Base-by-base conservation (phyloP, 1,284 basidiomycete genomes). In the Mycosarcoma mackinlayi region DNA sequence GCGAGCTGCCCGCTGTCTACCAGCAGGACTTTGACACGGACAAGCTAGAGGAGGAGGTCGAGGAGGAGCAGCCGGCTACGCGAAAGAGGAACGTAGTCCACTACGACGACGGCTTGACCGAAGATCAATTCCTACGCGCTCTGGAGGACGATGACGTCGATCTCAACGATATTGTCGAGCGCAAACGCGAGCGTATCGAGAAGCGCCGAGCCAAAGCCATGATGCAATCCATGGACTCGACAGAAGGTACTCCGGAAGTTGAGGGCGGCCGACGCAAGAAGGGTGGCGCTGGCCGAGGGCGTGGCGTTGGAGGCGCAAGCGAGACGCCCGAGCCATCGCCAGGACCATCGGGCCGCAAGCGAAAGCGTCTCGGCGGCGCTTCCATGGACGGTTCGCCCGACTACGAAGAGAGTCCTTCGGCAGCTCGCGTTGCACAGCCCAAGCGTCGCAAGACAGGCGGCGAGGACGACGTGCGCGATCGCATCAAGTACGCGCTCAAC, bases 1-100 rank as follows among this genome's bases (percentile, higher is more conserved):
- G 90, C 50, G 96, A 99, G 82, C 87, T 99, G 28, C 95, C 96
- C 0, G 89, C 92, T 38, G 92, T 93, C 81, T 99, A 98, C 83
- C 91, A 90, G 75, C 89, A 85, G 3, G 92, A 93, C 75, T 80
- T 82, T 65, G 80, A 81, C 40, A 72, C 78, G 18, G 66, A 75
- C 45, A 69, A 69, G 21, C 54, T 73, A 3, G 34, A 65, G 37
- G 58, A 57, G 21, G 79, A 75, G 21, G 63, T 62, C 33, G 84
- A 88, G 1, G 75, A 88, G 23, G 76, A 83, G 54, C 78, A 83
- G 40, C 90, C 92, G 77, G 92, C 92, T 42, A 88, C 92, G 64
- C 93, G 94, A 38, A 90, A 92, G 80, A 87, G 95, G 58, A 88
- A 89, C 58, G 87, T 91, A 28, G 93, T 98, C 55, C 91, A 90